phyloP scores from a whole-genome alignment of 371 early-diverging fungal genomes.

The Basidiobolus meristosporus region DNA sequence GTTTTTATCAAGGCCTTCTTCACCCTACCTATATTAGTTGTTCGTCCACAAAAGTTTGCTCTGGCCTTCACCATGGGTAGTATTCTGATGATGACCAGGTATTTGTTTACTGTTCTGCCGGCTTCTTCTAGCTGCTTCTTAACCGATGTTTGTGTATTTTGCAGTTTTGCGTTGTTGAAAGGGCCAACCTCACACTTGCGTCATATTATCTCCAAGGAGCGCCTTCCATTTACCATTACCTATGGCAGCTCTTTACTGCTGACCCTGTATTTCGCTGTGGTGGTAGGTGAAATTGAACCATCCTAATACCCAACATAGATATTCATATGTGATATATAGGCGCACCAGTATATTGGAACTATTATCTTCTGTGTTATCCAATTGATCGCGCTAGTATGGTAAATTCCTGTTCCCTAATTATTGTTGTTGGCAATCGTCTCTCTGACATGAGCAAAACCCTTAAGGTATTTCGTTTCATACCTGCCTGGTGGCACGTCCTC shows the following conservation, averaged over 20 bases:
- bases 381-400: conserved; percentile 21
- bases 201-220: conserved; percentile 18
- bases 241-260: conserved; percentile 21
- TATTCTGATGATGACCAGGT: background rate
- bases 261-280: conserved; percentile 22
- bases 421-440: no score
- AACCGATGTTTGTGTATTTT: no score
- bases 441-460: no score
- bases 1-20: background rate
- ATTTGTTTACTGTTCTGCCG: background rate
- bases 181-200: conserved; percentile 24
- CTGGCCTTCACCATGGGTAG: background rate
- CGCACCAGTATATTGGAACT: conserved; percentile 19
- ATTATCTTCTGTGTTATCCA: conserved; percentile 20
- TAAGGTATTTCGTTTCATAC: conserved; percentile 27
- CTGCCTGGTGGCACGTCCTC: conserved; percentile 21
- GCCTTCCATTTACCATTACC: conserved; percentile 18
- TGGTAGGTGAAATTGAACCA: conserved; percentile 1
- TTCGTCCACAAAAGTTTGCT: background rate
- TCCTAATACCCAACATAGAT: background rate
- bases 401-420: no score
- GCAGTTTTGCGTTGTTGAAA: conserved; percentile 20
- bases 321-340: background rate
- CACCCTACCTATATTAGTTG: background rate
- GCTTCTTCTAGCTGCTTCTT: no score